Evolutionary conservation across 495 filamentous ascomycete genomes (phyloP).

Genomic region (Podospora comata): DNA sequence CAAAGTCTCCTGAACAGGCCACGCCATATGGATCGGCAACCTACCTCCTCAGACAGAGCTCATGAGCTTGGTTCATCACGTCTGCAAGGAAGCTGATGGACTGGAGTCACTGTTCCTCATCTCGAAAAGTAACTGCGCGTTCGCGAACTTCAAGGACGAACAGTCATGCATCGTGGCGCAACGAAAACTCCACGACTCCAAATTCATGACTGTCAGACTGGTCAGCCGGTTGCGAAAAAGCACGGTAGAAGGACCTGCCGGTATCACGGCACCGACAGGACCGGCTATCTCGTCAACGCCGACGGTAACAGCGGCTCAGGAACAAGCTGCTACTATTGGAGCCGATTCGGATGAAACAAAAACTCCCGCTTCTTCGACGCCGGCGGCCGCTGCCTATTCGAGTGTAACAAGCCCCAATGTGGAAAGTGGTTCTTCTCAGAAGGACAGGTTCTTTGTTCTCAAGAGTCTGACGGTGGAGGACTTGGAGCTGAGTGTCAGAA

Average conservation of each 20-base stretch:
- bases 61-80: conserved; percentile 81
- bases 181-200: conserved; percentile 83
- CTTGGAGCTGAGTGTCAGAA: conserved; percentile 83
- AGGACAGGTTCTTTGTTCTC: conserved; percentile 83
- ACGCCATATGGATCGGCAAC: conserved; percentile 97
- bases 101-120: conserved; percentile 93
- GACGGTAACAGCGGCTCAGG: background rate
- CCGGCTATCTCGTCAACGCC: conserved; percentile 41
- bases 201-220: conserved; percentile 82
- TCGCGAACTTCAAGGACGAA: conserved; percentile 92
- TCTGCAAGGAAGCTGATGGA: conserved; percentile 76
- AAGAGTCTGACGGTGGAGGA: conserved; percentile 96
- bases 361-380: background rate
- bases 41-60: conserved; percentile 78
- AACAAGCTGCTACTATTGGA: background rate
- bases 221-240: conserved; percentile 83
- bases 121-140: conserved; percentile 96
- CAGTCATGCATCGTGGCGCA: conserved; percentile 72
- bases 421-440: conserved; percentile 32
- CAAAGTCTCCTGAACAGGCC: conserved; percentile 48
- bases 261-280: conserved; percentile 51
- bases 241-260: conserved; percentile 47
- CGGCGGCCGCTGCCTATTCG: background rate
- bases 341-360: background rate
- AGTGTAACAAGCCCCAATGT: conserved; percentile 10